Conservation (phyloP, 2,329 filamentous ascomycete species). For the Acrodontium crateriforme region DNA sequence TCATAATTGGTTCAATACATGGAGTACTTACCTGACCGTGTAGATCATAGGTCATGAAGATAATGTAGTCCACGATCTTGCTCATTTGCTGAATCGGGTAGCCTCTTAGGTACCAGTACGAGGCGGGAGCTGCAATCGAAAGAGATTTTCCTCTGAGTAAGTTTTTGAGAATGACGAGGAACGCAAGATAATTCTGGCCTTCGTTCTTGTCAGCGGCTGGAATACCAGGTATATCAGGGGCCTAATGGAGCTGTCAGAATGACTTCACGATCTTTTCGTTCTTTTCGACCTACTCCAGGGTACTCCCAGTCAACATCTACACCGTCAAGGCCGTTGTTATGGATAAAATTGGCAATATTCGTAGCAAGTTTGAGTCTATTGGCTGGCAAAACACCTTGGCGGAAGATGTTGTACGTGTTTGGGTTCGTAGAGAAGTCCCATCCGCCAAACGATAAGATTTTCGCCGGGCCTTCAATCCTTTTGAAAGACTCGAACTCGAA, state of each 20-base stretch:
- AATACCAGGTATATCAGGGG: slow-evolving; percentile 14
- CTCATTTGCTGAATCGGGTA: slow-evolving; percentile 12
- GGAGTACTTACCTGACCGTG: slow-evolving; percentile 23
- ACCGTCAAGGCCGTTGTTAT: slow-evolving; percentile 17
- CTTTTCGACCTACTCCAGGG: slow-evolving; percentile 11
- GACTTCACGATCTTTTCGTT: no score
- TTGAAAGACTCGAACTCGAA: slow-evolving; percentile 24
- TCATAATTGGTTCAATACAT: no score
- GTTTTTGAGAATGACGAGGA: background rate
- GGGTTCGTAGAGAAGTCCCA: slow-evolving; percentile 29
- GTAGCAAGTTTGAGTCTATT: slow-evolving; percentile 23
- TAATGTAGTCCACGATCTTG: slow-evolving; percentile 13
- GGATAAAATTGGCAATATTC: slow-evolving; percentile 16
- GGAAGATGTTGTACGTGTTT: slow-evolving; percentile 25
- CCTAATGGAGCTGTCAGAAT: background rate
- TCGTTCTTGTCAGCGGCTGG: slow-evolving; percentile 3
- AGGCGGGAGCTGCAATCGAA: slow-evolving; percentile 15
- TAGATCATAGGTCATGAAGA: slow-evolving; percentile 22
- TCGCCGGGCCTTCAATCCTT: slow-evolving; percentile 17
- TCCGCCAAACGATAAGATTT: slow-evolving; percentile 31
- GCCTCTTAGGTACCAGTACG: slow-evolving; percentile 16
- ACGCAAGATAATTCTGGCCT: slow-evolving; percentile 1
- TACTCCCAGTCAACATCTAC: slow-evolving; percentile 38
- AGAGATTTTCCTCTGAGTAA: slow-evolving; percentile 6
- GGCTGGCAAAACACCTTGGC: slow-evolving; percentile 20